Evolutionary conservation across 164 flowering plant species (phyloP).

Genomic region (Berberis vulgaris): DNA sequence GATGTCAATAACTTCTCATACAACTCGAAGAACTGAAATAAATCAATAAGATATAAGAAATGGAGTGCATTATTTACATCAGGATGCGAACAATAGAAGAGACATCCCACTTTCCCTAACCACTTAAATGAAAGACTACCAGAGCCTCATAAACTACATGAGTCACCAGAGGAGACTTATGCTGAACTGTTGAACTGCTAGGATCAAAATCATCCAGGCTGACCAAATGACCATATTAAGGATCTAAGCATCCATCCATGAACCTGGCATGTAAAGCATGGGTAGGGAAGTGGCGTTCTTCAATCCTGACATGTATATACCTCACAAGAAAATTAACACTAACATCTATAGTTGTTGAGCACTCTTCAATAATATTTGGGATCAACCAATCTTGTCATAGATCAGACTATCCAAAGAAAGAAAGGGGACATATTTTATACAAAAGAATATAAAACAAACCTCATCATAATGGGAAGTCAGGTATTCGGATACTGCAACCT

Average conservation of each 20-base stretch:
- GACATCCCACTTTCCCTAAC: no score
- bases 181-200: background rate
- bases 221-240: background rate
- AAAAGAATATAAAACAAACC: conserved; percentile 29
- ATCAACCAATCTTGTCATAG: background rate
- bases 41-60: conserved; percentile 14
- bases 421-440: background rate
- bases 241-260: background rate
- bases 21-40: conserved; percentile 73
- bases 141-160: background rate
- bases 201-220: background rate
- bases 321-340: background rate
- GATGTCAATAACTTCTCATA: conserved; percentile 79
- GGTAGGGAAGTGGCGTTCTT: background rate
- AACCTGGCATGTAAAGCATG: background rate
- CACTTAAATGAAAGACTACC: no score
- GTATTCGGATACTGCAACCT: conserved; percentile 52
- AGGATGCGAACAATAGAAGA: no score
- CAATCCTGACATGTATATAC: background rate
- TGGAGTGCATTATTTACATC: background rate
- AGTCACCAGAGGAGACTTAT: background rate
- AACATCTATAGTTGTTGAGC: background rate
- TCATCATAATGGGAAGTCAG: conserved; percentile 71
- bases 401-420: background rate
- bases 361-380: background rate